phyloP scores from a whole-genome alignment of 1,284 basidiomycete genomes.

The Volvariella surrecta region DNA sequence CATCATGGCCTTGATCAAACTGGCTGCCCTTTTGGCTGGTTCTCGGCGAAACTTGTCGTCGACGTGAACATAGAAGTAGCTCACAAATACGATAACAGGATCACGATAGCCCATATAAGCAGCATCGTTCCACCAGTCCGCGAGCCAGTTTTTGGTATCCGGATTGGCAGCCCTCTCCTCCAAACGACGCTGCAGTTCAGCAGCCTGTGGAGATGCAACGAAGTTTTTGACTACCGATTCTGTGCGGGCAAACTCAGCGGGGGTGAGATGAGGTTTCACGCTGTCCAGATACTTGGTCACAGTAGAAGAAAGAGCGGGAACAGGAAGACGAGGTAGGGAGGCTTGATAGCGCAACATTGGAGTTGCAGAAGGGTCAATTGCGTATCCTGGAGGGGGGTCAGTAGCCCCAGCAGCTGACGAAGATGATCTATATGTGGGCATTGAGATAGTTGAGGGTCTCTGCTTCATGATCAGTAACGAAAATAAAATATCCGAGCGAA shows the following conservation, averaged over 20 bases:
- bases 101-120: conserved; percentile 86
- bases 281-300: conserved; percentile 82
- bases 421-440: conserved; percentile 9
- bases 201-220: conserved; percentile 58
- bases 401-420: conserved; percentile 12
- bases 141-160: conserved; percentile 74
- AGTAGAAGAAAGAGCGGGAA: conserved; percentile 78
- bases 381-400: conserved; percentile 19
- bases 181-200: conserved; percentile 76
- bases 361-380: conserved; percentile 35
- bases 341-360: conserved; percentile 79
- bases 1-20: conserved; percentile 75
- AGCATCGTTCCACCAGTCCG: conserved; percentile 96
- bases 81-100: conserved; percentile 89
- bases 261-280: conserved; percentile 67
- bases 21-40: conserved; percentile 68
- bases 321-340: conserved; percentile 76
- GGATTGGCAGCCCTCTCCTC: conserved; percentile 65
- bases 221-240: conserved; percentile 62
- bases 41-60: conserved; percentile 51
- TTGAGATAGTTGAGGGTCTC: neutral
- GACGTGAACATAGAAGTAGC: conserved; percentile 92
- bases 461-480: too few species aligned
- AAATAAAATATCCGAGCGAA: too few species aligned
- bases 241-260: conserved; percentile 53